phyloP scores from a whole-genome alignment of 2,329 filamentous ascomycete species.

The Paecilomyces fulvus region DNA sequence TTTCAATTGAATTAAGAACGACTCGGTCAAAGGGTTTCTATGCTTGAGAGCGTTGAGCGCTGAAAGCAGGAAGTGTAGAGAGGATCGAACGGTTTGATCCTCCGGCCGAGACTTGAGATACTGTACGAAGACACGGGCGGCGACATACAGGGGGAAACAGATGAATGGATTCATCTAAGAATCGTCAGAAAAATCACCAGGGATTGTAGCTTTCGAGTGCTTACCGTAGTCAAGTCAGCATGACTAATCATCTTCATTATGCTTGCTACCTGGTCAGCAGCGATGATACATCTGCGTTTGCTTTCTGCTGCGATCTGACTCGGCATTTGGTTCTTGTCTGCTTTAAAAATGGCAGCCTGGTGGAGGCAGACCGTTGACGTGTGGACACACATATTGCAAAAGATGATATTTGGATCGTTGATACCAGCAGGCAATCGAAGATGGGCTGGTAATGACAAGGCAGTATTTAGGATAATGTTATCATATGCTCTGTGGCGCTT shows the following conservation, averaged over 20 bases:
- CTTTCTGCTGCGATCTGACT: slow-evolving; percentile 75
- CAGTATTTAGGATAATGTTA: slow-evolving; percentile 79
- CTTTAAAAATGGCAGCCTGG: slow-evolving; percentile 95
- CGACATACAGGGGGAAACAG: slow-evolving; percentile 93
- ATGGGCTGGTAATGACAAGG: slow-evolving; percentile 69
- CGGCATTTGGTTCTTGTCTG: slow-evolving; percentile 76
- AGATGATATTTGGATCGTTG: slow-evolving; percentile 74
- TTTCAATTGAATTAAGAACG: slow-evolving; percentile 86
- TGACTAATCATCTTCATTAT: slow-evolving; percentile 96
- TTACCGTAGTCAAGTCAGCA: slow-evolving; percentile 71
- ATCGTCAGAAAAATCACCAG: slow-evolving; percentile 7
- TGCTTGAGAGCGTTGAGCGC: slow-evolving; percentile 85
- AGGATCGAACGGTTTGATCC: slow-evolving; percentile 67
- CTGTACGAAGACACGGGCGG: slow-evolving; percentile 88
- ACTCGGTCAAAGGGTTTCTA: slow-evolving; percentile 85
- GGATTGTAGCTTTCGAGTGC: slow-evolving; percentile 38
- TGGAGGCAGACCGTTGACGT: slow-evolving; percentile 96
- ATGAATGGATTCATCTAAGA: slow-evolving; percentile 87
- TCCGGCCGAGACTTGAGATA: slow-evolving; percentile 91
- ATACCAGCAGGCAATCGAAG: slow-evolving; percentile 72
- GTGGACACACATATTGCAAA: slow-evolving; percentile 94
- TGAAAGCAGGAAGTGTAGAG: slow-evolving; percentile 79
- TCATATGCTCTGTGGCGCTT: slow-evolving; percentile 84
- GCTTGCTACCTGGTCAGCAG: slow-evolving; percentile 84
- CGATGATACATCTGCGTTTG: slow-evolving; percentile 85